Evolutionary conservation across 1,284 basidiomycete species (phyloP).

Genomic region (Sporisorium reilianum): DNA sequence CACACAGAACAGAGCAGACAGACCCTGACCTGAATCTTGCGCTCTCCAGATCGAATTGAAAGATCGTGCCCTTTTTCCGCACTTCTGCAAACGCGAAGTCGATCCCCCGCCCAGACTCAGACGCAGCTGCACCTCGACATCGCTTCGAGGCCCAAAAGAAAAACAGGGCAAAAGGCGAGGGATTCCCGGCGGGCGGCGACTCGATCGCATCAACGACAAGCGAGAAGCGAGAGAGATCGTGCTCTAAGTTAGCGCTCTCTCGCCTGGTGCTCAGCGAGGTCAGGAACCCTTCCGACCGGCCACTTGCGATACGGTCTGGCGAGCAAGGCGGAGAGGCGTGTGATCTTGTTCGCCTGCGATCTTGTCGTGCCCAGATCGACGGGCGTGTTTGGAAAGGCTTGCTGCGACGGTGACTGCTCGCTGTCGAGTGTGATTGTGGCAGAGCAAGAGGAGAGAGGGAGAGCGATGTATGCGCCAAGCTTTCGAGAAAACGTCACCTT

Average conservation of each 20-base stretch:
- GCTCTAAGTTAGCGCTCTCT: neutral
- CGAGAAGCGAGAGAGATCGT: neutral
- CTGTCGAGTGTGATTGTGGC: neutral
- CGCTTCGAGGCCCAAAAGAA: neutral
- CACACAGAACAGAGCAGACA: too few species aligned
- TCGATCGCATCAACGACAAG: neutral
- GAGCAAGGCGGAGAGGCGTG: neutral
- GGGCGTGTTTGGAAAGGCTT: too few species aligned
- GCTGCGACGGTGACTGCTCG: too few species aligned
- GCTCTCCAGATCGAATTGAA: too few species aligned
- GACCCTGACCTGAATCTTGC: neutral
- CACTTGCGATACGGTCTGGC: neutral
- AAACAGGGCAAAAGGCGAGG: neutral
- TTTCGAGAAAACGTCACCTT: neutral
- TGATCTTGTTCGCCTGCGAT: neutral
- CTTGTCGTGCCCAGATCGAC: neutral
- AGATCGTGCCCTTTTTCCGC: too few species aligned
- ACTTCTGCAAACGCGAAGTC: constrained; percentile 2
- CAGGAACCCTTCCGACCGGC: neutral
- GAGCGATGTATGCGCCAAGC: neutral
- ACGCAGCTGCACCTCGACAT: constrained; percentile 7
- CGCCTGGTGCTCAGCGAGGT: neutral
- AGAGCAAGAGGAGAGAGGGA: neutral
- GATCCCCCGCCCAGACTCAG: neutral
- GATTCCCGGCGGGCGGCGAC: constrained; percentile 3